Conservation (phyloP, 1,139 yeast species). For the Pichiaceae sp. region DNA sequence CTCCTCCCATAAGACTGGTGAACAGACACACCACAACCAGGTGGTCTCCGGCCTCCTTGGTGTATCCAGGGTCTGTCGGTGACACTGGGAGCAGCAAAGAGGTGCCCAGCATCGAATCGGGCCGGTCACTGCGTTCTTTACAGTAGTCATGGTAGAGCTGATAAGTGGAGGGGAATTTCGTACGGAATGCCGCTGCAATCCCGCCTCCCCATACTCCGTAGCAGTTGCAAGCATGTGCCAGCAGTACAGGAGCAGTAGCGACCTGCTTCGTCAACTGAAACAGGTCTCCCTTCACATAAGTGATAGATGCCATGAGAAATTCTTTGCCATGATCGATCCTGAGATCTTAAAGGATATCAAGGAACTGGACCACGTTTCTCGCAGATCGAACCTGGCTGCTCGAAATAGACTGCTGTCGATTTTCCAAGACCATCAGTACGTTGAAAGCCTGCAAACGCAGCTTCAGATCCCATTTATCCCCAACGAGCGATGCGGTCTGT, state of each 20-base stretch:
- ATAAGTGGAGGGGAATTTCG: constrained; percentile 43
- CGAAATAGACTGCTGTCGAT: constrained; percentile 68
- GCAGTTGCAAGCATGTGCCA: constrained; percentile 76
- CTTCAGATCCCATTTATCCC: constrained; percentile 44
- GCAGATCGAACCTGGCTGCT: constrained; percentile 26
- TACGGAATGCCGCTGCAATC: constrained; percentile 48
- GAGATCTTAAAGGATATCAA: constrained; percentile 10
- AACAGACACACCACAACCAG: constrained; percentile 54
- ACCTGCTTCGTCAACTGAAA: constrained; percentile 31
- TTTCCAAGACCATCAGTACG: constrained; percentile 45
- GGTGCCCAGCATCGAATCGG: constrained; percentile 41
- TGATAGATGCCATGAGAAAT: constrained; percentile 8
- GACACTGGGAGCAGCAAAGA: constrained; percentile 37
- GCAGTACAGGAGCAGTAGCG: constrained; percentile 25
- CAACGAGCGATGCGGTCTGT: constrained; percentile 80
- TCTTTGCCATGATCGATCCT: constrained; percentile 10
- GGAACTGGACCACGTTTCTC: constrained; percentile 6
- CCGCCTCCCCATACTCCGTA: constrained; percentile 85
- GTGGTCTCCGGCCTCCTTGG: constrained; percentile 20
- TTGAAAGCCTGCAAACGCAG: constrained; percentile 14
- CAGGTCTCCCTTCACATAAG: constrained; percentile 55
- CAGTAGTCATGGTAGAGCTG: constrained; percentile 42
- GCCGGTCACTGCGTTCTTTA: constrained; percentile 21
- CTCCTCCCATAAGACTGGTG: constrained; percentile 43
- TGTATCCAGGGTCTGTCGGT: constrained; percentile 24